Base-by-base conservation (phyloP, 2,329 filamentous ascomycete genomes). In the Botrytis cinerea region DNA sequence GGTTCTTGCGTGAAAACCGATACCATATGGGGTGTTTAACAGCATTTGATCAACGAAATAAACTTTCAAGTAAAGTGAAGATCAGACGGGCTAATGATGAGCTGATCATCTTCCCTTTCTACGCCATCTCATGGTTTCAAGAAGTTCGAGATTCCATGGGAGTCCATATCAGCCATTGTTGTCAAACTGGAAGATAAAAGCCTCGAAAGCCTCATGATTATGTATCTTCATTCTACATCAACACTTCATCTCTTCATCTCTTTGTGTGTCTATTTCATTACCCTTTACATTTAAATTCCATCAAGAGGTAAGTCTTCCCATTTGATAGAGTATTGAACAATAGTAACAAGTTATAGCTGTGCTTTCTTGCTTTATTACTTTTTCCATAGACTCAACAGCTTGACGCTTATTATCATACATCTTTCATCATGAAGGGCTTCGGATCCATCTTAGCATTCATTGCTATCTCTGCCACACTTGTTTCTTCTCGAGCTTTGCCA, bases 391-490 rank as follows among this genome's bases (percentile, higher is more conserved):
- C 77, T 74, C 38, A 48, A 77, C 61, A 76, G 75, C 77, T 79
- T 75, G 75, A 79, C 73, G 75, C 76, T 78, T 63, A 74, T 51
- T 43, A 63, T 45, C 61, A 68, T 70, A 70, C 18, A 59, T 64
- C 14, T 51, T 28, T 78, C 81, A 83, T 77, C 73, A 84, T 84
- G 83, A 84, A 83, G 80, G 82, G 81, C 78, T 79, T 83, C 76
- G 80, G 79, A 76, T 78, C 81, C 74, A 80, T 83, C 76, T 74
- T 84, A 68, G 76, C 83, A 75, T 78, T 80, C 76, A 74, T 84
- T 76, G 82, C 82, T 74, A 73, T 83, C 67, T 81, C 79, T 66
- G 81, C 81, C 70, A 80, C 79, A 62, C 71, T 80, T 59, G 81
- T 82, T 38, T 81, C 80, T 60, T 79, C 80, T 64, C 75, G 76